A percentile compares a stretch with the other conserved stretches of the same genome.
Conservation (phyloP, 2,329 filamentous ascomycete genomes). For the Colletotrichum spinosum region DNA sequence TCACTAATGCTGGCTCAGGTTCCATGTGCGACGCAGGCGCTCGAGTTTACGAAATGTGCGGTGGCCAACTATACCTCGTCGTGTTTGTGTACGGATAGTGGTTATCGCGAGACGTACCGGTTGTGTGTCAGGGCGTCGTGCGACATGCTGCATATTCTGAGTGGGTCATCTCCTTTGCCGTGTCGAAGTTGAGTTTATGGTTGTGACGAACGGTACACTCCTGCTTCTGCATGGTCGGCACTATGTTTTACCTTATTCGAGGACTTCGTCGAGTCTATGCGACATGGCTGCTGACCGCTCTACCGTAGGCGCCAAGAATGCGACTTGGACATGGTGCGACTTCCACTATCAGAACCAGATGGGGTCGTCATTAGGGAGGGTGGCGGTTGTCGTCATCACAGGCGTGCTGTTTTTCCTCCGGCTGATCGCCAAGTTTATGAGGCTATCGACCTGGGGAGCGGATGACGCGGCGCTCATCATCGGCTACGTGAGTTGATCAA, state of each 20-base stretch:
- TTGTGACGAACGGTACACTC: too few relatives aligned
- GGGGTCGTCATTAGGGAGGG: not conserved
- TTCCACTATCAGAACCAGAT: conserved; percentile 11
- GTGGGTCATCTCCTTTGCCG: conserved; percentile 5
- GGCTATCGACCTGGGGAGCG: conserved; percentile 23
- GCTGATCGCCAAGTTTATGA: conserved; percentile 11
- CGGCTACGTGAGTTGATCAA: conserved; percentile 19
- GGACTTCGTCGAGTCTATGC: too few relatives aligned
- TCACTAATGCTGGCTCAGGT: not conserved
- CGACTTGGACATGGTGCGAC: conserved; percentile 23
- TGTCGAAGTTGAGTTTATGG: too few relatives aligned
- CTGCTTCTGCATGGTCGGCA: too few relatives aligned
- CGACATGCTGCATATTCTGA: conserved; percentile 9
- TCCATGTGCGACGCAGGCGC: conserved; percentile 19
- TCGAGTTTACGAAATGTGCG: conserved; percentile 21
- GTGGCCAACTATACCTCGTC: conserved; percentile 12
- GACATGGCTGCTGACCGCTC: too few relatives aligned
- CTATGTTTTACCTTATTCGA: too few relatives aligned
- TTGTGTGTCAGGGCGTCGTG: conserved; percentile 16
- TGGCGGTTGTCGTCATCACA: conserved; percentile 6
- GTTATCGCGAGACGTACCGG: conserved; percentile 9
- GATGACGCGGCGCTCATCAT: conserved; percentile 22
- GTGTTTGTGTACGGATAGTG: conserved; percentile 20
- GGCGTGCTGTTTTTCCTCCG: conserved; percentile 18
- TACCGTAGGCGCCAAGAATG: conserved; percentile 20